Base-by-base conservation (phyloP, 1,284 basidiomycete species). In the Amylostereum areolatum region DNA sequence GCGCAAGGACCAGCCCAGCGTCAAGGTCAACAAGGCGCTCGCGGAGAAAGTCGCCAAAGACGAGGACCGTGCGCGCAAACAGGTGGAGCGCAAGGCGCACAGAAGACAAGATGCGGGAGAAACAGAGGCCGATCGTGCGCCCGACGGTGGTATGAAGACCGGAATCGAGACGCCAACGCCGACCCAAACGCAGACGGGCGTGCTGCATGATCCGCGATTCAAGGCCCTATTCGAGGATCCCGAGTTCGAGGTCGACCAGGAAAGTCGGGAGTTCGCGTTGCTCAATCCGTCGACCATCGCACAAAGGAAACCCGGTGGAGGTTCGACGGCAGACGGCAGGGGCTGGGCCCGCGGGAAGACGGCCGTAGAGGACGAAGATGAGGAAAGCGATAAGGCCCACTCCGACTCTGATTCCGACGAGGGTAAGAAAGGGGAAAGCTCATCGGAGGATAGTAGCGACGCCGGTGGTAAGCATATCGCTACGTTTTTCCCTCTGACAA, bases 171-270 rank as follows among this genome's bases (percentile, higher is more conserved):
- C 67, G 48, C 62, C 57, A 18, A 58, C 63, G n/a, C 58, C 48
- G 44, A 62, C 59, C 33, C 59, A 52, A 67, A 51, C 57, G 48
- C 69, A 69, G 50, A 66, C 71, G 42, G 85, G 67, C 47, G 68
- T 99, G 55, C 80, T 98, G 53, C 81, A 71, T 44, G 97, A 99
- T 68, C 80, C 87, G 49, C 88, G 97, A 55, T 99, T 99, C 80
- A 76, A 85, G 50, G 88, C 86, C 48, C 75, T 99, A 43, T 99
- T 97, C 70, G 85, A 91, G 66, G 86, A 98, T 62, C 88, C 92
- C n/a, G 91, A 91, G 52, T 99, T 92, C 67, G 79, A 91, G 62
- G 90, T 99, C 57, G 95, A 99, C 66, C 87, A 94, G 69, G 77
- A 70, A 39, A 90, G 76, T 55, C 77, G 89, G 62, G 97, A 98